phyloP scores from a whole-genome alignment of 2,329 filamentous ascomycete genomes.

The Paraconiothyrium brasiliense region DNA sequence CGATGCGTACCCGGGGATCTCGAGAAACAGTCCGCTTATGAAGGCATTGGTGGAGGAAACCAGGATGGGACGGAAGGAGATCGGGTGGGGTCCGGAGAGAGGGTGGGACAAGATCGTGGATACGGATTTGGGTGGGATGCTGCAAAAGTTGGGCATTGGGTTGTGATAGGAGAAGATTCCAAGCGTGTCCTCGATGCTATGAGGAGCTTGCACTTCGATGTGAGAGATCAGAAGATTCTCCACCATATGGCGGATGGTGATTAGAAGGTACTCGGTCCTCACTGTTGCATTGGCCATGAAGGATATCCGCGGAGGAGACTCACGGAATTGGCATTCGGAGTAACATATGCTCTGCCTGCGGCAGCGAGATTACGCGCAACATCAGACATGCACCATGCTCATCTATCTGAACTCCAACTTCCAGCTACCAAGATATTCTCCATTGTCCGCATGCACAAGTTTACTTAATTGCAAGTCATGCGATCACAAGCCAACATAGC shows the following conservation, averaged over 20 bases:
- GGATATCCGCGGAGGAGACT: neutral
- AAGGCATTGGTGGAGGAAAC: conserved; percentile 65
- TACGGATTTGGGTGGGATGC: conserved; percentile 35
- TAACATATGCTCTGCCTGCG: neutral
- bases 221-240: no score
- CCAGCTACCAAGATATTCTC: neutral
- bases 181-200: neutral
- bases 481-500: conserved; percentile 13
- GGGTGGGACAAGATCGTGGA: conserved; percentile 64
- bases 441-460: neutral
- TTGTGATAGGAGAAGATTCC: conserved; percentile 3
- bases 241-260: no score
- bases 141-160: conserved; percentile 38
- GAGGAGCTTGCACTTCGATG: no score
- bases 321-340: neutral
- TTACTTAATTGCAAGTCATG: neutral
- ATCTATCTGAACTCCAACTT: neutral
- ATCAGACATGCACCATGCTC: neutral
- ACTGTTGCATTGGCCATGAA: neutral
- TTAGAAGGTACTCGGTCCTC: neutral
- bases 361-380: neutral
- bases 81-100: conserved; percentile 74
- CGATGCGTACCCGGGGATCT: conserved; percentile 73
- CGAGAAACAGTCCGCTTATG: conserved; percentile 72
- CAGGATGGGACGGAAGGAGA: conserved; percentile 58